Evolutionary conservation across 371 early-diverging fungal species (phyloP), one percentile per base, ranked within the genome.

Genomic region (Mortierella sp.): DNA sequence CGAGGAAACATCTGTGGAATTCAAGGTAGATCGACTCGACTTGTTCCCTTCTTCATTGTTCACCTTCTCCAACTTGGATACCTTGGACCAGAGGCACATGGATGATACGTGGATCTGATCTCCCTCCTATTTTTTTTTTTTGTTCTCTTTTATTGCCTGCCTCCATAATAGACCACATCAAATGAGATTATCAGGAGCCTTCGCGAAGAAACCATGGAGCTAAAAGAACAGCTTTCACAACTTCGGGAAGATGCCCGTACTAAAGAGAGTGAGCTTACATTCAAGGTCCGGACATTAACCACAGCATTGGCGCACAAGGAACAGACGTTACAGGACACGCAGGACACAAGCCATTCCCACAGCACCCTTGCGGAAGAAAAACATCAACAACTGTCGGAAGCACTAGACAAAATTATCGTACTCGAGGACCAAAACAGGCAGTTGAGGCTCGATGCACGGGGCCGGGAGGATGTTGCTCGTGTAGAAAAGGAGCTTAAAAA

Each of bases 341-440:
- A 65, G 19, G 78, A 52, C 26, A 58, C 42, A 4, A 76, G 63
- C 21, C 54, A 69, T 19, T 70, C 66, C 23, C 78, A 76, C 31
- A 66, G 63, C 24, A 58, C 51, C 30, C 59, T 76, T 16, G 59
- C 52, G 1, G 63, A 52, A 30, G 59, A 65, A 26, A 76, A 76
- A 38, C 78, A 76, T n/a, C 62, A 47, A 6, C 70, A 76, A 42
- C 56, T 76, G 42, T 31, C 55, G 0, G 71, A 65, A 10, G 71
- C 71, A 12, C 42, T 70, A 21, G 51, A 23, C 31, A 69, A 19
- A 59, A 59, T 76, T 19, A 26, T 49, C 43, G 70, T 65, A 2
- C 53, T 76, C n/a, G 78, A 76, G 64, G 70, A 64, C 31, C 58
- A 76, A 52, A 76, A 70, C 43, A 55, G 78, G 18, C 78, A 70